A percentile compares a stretch with the other conserved stretches of the same genome.
Conservation (phyloP, 495 filamentous ascomycete genomes). For the Penicillium longicatenatum region DNA sequence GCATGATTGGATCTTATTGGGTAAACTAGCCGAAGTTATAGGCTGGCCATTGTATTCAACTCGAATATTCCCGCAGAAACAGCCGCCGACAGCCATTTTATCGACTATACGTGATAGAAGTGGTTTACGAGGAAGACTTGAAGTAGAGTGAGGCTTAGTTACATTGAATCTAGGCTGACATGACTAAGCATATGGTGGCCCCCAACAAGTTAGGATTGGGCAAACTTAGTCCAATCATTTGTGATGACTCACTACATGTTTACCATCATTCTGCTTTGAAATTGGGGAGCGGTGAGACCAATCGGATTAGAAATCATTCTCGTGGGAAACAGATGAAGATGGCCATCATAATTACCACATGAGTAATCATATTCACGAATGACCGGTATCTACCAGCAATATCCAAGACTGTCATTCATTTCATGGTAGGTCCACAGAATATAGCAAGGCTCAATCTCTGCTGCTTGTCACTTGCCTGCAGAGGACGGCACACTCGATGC, state of each 20-base stretch:
- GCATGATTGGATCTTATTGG: background rate
- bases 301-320: too few species aligned
- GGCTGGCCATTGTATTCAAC: slow-evolving; percentile 30
- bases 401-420: background rate
- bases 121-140: background rate
- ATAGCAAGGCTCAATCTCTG: slow-evolving; percentile 16
- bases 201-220: too few species aligned
- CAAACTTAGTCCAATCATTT: too few species aligned
- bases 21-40: slow-evolving; percentile 27
- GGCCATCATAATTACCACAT: too few species aligned
- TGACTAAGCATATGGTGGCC: background rate
- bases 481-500: slow-evolving; percentile 11
- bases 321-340: too few species aligned
- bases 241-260: too few species aligned
- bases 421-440: slow-evolving; percentile 11
- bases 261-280: too few species aligned
- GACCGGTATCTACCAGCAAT: too few species aligned
- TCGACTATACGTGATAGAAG: background rate
- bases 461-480: background rate
- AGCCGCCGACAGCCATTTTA: slow-evolving; percentile 33
- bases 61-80: slow-evolving; percentile 34
- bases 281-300: too few species aligned
- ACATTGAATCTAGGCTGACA: background rate
- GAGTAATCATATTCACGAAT: too few species aligned
- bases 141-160: background rate